Evolutionary conservation across 768 basidiomycete genomes (phyloP), one percentile per base, ranked within the genome.

Genomic region (Serendipita sp.): DNA sequence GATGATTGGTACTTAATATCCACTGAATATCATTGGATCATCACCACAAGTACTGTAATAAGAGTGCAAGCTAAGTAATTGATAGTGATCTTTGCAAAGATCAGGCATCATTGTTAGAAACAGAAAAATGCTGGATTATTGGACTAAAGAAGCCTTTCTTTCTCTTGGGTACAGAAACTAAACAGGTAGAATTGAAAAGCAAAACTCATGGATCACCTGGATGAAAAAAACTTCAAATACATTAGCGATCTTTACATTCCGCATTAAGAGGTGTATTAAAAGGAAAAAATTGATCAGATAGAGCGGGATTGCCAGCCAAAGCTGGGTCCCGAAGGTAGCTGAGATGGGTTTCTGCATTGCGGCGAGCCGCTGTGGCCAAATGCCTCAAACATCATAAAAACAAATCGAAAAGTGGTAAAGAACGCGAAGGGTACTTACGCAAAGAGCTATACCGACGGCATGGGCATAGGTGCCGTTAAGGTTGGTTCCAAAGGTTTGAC

Each of bases 261-360:
- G 18, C 48, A 51, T 51, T 24, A 53, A 60, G 35, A 28, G 28
- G 56, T 5, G 56, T 34, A 34, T 60, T 24, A 60, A 60, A 10
- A 60, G n/a, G 28, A 10, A 53, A n/a, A 53, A 34, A 60, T 4
- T n/a, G 56, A 60, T 60, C 56, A 60, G 56, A 60, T 24, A 38
- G 32, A 24, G 37, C 56, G 56, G n/a, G 37, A 35, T 60, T n/a
- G 35, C 56, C 34, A 28, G 56, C 56, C 56, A 60, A 60, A 60
- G 56, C 56, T 30, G 34, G 56, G 56, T 35, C 37, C 30, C 56
- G 56, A 60, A 60, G 56, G 56, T 60, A 60, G 56, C 56, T 60
- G 56, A 60, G 56, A 34, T 60, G 11, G 56, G 28, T 30, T 60
- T 60, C 56, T 60, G 56, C 56, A 60, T 60, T 38, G 56, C 56